Evolutionary conservation across 2,329 filamentous ascomycete species (phyloP).

Genomic region (Fusarium phyllophilum): DNA sequence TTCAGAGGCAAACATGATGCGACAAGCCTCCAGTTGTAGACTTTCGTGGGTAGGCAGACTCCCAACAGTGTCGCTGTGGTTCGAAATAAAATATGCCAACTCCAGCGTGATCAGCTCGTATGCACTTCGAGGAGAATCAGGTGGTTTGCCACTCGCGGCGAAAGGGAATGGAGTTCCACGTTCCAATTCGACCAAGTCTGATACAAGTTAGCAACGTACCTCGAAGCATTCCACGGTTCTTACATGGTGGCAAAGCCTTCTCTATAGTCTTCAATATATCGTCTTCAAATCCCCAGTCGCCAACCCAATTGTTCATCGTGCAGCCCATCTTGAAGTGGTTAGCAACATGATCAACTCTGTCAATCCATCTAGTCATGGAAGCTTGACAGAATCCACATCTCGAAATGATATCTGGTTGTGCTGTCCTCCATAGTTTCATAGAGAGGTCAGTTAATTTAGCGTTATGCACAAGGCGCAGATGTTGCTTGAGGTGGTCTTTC

Average conservation of each 20-base stretch:
- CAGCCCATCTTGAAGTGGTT: slow-evolving; percentile 55
- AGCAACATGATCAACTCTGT: slow-evolving; percentile 51
- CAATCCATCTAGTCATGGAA: slow-evolving; percentile 50
- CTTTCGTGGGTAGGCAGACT: slow-evolving; percentile 19
- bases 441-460: slow-evolving; percentile 47
- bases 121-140: slow-evolving; percentile 34
- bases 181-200: slow-evolving; percentile 38
- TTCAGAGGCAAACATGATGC: slow-evolving; percentile 38
- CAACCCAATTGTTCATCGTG: slow-evolving; percentile 56
- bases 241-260: slow-evolving; percentile 55
- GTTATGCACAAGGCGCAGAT: slow-evolving; percentile 55
- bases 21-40: slow-evolving; percentile 30
- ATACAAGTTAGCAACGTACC: neutral
- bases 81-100: slow-evolving; percentile 35
- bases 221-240: neutral
- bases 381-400: slow-evolving; percentile 55
- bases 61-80: slow-evolving; percentile 18
- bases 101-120: slow-evolving; percentile 39
- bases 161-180: slow-evolving; percentile 33
- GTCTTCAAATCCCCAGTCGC: slow-evolving; percentile 55
- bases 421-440: slow-evolving; percentile 49
- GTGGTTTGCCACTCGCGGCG: slow-evolving; percentile 20
- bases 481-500: slow-evolving; percentile 57
- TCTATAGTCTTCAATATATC: slow-evolving; percentile 51
- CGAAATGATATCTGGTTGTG: slow-evolving; percentile 50